Evolutionary conservation across 163 green algal species (phyloP), one percentile per base, ranked within the genome.

Genomic region (Coccomyxa subellipsoidea): DNA sequence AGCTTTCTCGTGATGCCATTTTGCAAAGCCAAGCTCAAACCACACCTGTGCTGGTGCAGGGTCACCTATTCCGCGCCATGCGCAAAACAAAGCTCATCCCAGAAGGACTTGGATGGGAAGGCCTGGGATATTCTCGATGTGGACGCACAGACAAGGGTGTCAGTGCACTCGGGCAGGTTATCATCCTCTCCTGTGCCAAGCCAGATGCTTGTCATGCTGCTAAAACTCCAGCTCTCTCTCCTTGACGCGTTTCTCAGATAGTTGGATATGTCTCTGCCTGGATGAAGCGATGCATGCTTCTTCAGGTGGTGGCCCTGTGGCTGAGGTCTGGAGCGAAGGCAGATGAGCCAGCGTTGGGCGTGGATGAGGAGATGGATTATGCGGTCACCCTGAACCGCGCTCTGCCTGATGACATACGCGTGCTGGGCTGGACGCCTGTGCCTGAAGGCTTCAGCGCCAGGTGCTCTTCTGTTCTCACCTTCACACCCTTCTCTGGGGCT

Each of bases 141-240:
- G 95, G 95, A 7, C 90, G 95, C 38, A 98, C 95, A 2, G 95
- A 98, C 87, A 94, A 92, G 59, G 94, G 95, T 12, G 95, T 98
- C 31, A 96, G 90, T 29, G 95, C 88, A 39, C 81, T 93, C 54
- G 86, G 90, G 1, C 92, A 97, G 92, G 83, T 90, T 53, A n/a
- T n/a, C n/a, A n/a, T n/a, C n/a, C n/a, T n/a, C n/a, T n/a, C n/a
- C n/a, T n/a, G n/a, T n/a, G n/a, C n/a, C n/a, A n/a, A n/a, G n/a
- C n/a, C n/a, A n/a, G n/a, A n/a, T n/a, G n/a, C n/a, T n/a, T n/a
- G n/a, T n/a, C n/a, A n/a, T n/a, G n/a, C n/a, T n/a, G n/a, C n/a
- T n/a, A n/a, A n/a, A n/a, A n/a, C n/a, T n/a, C n/a, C n/a, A n/a
- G n/a, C n/a, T n/a, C n/a, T n/a, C n/a, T n/a, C n/a, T n/a, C n/a